Evolutionary conservation across 805 yeast genomes (phyloP).

Genomic region (Suhomyces sp.): DNA sequence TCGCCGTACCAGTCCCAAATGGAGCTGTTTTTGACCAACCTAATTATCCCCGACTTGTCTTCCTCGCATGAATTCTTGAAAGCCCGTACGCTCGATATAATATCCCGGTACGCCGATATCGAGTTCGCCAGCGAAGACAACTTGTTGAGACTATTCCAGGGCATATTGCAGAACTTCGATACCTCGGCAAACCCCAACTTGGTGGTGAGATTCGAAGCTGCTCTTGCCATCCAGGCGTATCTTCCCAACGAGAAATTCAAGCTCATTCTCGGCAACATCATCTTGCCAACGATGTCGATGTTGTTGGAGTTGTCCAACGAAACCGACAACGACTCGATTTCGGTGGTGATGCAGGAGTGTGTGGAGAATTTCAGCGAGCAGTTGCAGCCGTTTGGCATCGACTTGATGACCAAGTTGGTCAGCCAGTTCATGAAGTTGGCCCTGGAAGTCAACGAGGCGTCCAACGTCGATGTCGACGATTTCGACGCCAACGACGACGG

Average conservation of each 20-base stretch:
- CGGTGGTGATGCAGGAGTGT: constrained; percentile 92
- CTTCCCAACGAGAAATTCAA: constrained; percentile 62
- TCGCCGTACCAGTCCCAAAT: constrained; percentile 58
- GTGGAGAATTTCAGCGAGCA: constrained; percentile 87
- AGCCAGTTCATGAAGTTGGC: constrained; percentile 28
- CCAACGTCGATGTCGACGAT: constrained; percentile 27
- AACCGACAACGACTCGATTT: constrained; percentile 81
- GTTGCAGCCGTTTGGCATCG: constrained; percentile 45
- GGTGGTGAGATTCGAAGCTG: constrained; percentile 82
- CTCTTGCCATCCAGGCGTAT: constrained; percentile 80
- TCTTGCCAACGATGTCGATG: constrained; percentile 79
- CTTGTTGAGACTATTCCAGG: constrained; percentile 27
- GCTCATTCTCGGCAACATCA: constrained; percentile 62
- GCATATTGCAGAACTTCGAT: constrained; percentile 31
- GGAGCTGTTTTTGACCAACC: constrained; percentile 61
- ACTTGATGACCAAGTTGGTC: constrained; percentile 25
- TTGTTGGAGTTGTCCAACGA: constrained; percentile 71
- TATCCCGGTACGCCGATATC: constrained; percentile 62
- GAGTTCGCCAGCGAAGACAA: constrained; percentile 39
- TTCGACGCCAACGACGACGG: constrained; percentile 17
- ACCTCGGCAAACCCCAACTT: constrained; percentile 28
- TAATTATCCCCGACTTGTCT: constrained; percentile 69
- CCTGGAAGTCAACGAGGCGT: constrained; percentile 51
- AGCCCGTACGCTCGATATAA: constrained; percentile 68
- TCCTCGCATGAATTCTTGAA: constrained; percentile 65